Evolutionary conservation across 345 rosid genomes (phyloP), one percentile per base, ranked within the genome.

Genomic region (Salix purpurea): DNA sequence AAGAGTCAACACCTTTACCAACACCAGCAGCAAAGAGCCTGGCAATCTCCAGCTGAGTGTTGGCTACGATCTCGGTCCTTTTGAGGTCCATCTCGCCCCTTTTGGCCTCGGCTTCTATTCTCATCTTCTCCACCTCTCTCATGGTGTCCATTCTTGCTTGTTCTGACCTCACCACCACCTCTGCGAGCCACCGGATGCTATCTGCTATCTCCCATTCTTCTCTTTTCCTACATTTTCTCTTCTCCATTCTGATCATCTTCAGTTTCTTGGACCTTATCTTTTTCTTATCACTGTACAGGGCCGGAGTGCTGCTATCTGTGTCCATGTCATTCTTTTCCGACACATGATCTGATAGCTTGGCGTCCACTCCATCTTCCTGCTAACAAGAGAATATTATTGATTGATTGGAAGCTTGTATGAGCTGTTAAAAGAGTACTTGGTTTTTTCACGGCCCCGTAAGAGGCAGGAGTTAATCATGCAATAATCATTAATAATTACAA

Each of bases 21-120:
- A 76, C 85, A 36, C 82, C 92, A 0, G 96, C 92, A 0, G 96
- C 93, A 79, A 93, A 90, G 66, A 95, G 83, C 85, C 81, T 89
- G 42, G 99, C 97, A 74, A 95, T 93, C 85, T 95, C 97, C 69
- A 95, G n/a, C 69, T 95, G 99, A 5, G 99, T 90, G 74, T 82
- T 93, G 24, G 99, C 96, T 62, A 95, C 82, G 74, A 95, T 93
- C 86, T 95, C 94, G 7, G 97, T 91, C 77, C 97, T 88, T 83
- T 90, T 95, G 71, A 95, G 87, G 66, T 95, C 99, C 87, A 91
- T 85, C 84, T 95, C 97, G 12, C 89, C 89, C 80, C 97, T 90
- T 77, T 85, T 93, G 3, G 88, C 87, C 75, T 95, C 97, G 1
- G 97, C 96, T 82, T 95, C 99, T 7, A 81, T 86, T 81, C 99